phyloP scores from a whole-genome alignment of 2,329 filamentous ascomycete genomes.

The Incumbomyces delicatus region DNA sequence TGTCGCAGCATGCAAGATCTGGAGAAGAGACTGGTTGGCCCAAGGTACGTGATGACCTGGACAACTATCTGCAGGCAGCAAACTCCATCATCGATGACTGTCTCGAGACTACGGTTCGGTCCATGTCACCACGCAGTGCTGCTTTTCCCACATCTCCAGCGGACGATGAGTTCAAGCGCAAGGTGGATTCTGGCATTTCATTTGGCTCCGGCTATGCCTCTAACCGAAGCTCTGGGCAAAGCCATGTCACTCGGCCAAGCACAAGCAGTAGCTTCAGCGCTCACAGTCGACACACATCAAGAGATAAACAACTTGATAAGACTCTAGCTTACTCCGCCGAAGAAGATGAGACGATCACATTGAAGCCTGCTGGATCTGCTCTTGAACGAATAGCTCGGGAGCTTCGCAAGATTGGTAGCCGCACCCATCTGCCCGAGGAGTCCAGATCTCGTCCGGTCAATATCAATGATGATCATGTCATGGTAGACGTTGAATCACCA shows the following conservation, averaged over 20 bases:
- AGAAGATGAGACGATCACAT: conserved; percentile 14
- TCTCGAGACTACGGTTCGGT: conserved; percentile 36
- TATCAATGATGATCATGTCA: conserved; percentile 8
- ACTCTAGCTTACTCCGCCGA: conserved; percentile 30
- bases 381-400: conserved; percentile 52
- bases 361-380: conserved; percentile 29
- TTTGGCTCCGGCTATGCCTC: conserved; percentile 38
- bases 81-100: conserved; percentile 55
- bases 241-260: conserved; percentile 22
- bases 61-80: conserved; percentile 49
- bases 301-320: conserved; percentile 28
- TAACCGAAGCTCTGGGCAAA: conserved; percentile 28
- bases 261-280: conserved; percentile 12
- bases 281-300: conserved; percentile 15
- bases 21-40: conserved; percentile 50
- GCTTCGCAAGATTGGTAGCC: conserved; percentile 49
- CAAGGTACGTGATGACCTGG: conserved; percentile 37
- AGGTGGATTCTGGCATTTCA: conserved; percentile 56
- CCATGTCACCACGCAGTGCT: conserved; percentile 23
- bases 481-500: conserved; percentile 9
- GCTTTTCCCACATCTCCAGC: conserved; percentile 21
- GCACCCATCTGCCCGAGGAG: conserved; percentile 39
- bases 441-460: conserved; percentile 10
- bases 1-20: conserved; percentile 42
- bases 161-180: conserved; percentile 34